A percentile compares a stretch with the other conserved stretches of the same genome.
phyloP scores from a whole-genome alignment of 495 filamentous ascomycete genomes.

The Emericellopsis terricola region DNA sequence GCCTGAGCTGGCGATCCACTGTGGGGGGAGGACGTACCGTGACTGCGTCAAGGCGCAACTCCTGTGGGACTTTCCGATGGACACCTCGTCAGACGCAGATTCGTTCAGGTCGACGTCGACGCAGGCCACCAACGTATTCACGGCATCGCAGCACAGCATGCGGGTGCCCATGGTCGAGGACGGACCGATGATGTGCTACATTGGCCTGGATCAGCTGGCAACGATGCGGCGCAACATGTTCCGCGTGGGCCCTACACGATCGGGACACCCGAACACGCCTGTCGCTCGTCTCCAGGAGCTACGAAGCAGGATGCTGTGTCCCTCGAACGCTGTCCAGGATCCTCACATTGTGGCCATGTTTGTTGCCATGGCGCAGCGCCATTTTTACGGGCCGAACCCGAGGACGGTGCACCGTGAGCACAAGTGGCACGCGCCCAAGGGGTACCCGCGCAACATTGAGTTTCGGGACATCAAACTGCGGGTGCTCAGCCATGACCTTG shows the following conservation, averaged over 20 bases:
- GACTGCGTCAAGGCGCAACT: constrained; percentile 15
- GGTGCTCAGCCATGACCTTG: constrained; percentile 20
- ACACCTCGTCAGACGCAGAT: constrained; percentile 2
- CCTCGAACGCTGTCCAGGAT: constrained; percentile 21
- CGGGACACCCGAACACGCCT: constrained; percentile 11
- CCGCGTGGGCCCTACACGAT: constrained; percentile 11
- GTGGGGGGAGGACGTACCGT: constrained; percentile 12
- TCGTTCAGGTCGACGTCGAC: constrained; percentile 22
- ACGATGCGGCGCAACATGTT: constrained; percentile 15
- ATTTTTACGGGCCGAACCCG: constrained; percentile 12
- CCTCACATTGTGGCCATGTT: constrained; percentile 21
- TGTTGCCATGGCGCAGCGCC: constrained; percentile 26
- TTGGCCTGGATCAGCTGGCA: constrained; percentile 17
- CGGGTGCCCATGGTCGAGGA: constrained; percentile 1
- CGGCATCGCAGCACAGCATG: background rate
- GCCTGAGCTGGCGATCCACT: constrained; percentile 18
- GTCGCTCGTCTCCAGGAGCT: constrained; percentile 17
- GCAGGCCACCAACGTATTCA: constrained; percentile 7
- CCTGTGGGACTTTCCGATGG: constrained; percentile 13
- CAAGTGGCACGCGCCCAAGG: background rate
- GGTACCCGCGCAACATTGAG: background rate
- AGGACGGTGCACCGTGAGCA: background rate
- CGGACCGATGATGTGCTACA: constrained; percentile 20
- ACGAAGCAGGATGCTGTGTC: constrained; percentile 18
- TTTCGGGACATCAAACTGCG: constrained; percentile 21